phyloP scores from a whole-genome alignment of 805 yeast species.

The Cyberlindnera euphorbiae region DNA sequence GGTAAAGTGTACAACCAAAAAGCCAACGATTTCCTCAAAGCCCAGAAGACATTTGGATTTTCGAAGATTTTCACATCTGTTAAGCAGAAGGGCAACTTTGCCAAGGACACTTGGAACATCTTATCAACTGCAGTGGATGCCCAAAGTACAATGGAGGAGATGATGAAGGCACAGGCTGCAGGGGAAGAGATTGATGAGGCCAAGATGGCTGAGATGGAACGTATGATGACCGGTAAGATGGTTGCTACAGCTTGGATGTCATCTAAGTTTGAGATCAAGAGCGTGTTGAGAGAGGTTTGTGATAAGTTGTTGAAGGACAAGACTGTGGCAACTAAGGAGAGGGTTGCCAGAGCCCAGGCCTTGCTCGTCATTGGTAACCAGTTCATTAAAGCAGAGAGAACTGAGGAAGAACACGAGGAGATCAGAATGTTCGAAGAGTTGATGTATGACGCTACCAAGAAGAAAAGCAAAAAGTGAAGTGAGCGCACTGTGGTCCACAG shows the following conservation, averaged over 20 bases:
- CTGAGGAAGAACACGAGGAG: slow-evolving; percentile 89
- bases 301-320: slow-evolving; percentile 73
- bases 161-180: slow-evolving; percentile 63
- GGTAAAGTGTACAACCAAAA: slow-evolving; percentile 75
- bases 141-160: slow-evolving; percentile 68
- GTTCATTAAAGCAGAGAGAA: slow-evolving; percentile 62
- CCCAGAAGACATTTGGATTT: slow-evolving; percentile 81
- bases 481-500: no score
- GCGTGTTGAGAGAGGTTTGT: slow-evolving; percentile 77
- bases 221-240: slow-evolving; percentile 79
- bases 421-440: slow-evolving; percentile 87
- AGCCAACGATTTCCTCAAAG: slow-evolving; percentile 66
- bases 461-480: slow-evolving; percentile 9
- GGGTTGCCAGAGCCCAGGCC: slow-evolving; percentile 76
- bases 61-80: slow-evolving; percentile 78
- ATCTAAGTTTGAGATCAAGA: slow-evolving; percentile 78
- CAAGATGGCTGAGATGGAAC: slow-evolving; percentile 72
- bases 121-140: slow-evolving; percentile 86
- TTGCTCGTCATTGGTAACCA: slow-evolving; percentile 65
- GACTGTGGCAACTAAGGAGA: slow-evolving; percentile 50
- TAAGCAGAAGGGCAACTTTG: slow-evolving; percentile 78
- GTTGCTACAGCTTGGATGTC: slow-evolving; percentile 95
- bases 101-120: slow-evolving; percentile 79
- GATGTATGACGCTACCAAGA: slow-evolving; percentile 70
- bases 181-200: slow-evolving; percentile 50